Evolutionary conservation across 2,329 filamentous ascomycete genomes (phyloP).

Genomic region (Talaromyces sp.): DNA sequence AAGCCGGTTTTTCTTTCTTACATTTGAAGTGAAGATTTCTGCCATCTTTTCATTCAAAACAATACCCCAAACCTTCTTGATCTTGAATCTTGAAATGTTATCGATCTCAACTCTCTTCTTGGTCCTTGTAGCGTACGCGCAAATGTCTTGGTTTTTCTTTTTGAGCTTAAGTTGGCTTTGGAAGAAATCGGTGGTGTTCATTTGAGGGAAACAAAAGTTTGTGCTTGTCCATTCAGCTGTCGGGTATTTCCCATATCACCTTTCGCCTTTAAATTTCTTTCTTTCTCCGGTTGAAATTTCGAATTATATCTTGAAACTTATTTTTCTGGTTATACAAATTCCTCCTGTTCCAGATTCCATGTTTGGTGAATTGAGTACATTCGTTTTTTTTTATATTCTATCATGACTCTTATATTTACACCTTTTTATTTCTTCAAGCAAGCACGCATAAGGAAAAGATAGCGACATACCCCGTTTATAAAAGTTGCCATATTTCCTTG

Average conservation of each 20-base stretch:
- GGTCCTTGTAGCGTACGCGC: conserved; percentile 28
- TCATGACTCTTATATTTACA: not conserved
- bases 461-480: not conserved
- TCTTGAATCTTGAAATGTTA: conserved; percentile 26
- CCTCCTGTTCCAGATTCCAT: not conserved
- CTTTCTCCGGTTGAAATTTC: not conserved
- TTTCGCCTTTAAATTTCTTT: not conserved
- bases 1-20: conserved; percentile 35
- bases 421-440: not conserved
- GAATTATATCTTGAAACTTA: not conserved
- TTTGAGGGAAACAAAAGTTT: conserved; percentile 8
- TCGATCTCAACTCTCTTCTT: conserved; percentile 23
- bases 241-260: not conserved
- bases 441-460: not conserved
- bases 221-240: not conserved
- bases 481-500: not conserved
- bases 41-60: conserved; percentile 38
- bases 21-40: conserved; percentile 44
- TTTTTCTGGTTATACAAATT: not conserved
- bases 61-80: conserved; percentile 39
- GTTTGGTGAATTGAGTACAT: not conserved
- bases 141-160: conserved; percentile 25
- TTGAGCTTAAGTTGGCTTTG: not conserved
- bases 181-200: conserved; percentile 6
- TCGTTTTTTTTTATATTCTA: not conserved